A percentile compares a stretch with the other conserved stretches of the same genome.
Evolutionary conservation across 2,329 filamentous ascomycete genomes (phyloP).

Genomic region (Pseudocercospora pini-densiflorae): DNA sequence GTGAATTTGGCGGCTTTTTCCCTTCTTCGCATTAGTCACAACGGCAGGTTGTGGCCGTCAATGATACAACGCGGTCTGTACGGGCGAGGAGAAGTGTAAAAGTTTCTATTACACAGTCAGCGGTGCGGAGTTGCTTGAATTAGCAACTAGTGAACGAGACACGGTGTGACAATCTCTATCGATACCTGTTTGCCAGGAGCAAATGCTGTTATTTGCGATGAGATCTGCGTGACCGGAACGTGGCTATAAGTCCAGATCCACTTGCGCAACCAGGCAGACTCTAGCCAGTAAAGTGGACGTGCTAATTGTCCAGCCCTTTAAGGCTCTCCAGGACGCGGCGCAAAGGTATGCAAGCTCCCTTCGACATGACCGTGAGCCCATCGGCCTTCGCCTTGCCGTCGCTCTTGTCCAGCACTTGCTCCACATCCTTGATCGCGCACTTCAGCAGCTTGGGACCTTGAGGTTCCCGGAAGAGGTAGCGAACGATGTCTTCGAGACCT

Average conservation of each 20-base stretch:
- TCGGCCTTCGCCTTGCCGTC: slow-evolving; percentile 43
- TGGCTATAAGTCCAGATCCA: background rate
- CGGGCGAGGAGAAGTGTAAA: background rate
- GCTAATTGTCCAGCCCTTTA: slow-evolving; percentile 25
- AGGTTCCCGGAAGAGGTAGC: slow-evolving; percentile 54
- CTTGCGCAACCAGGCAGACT: background rate
- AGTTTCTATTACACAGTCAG: background rate
- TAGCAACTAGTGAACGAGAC: background rate
- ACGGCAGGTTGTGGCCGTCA: background rate
- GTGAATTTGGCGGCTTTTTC: background rate
- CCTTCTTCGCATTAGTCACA: no score
- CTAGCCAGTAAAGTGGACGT: background rate
- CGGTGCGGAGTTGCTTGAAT: background rate
- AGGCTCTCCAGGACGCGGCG: slow-evolving; percentile 45
- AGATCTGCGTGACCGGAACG: background rate
- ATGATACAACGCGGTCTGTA: background rate
- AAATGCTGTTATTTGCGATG: background rate
- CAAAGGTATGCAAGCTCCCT: slow-evolving; percentile 47
- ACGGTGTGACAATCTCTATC: background rate
- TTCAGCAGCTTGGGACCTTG: slow-evolving; percentile 46
- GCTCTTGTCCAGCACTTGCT: slow-evolving; percentile 48
- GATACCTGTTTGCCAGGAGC: background rate
- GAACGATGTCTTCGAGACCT: slow-evolving; percentile 58
- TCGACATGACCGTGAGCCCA: slow-evolving; percentile 53
- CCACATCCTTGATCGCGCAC: slow-evolving; percentile 49